A percentile compares a stretch with the other conserved stretches of the same genome.
These are phyloP conservation scores for Coemansia sp. DNA, from an alignment of 192 early-diverging fungal genomes.

Conservation along the genomic window DNA sequence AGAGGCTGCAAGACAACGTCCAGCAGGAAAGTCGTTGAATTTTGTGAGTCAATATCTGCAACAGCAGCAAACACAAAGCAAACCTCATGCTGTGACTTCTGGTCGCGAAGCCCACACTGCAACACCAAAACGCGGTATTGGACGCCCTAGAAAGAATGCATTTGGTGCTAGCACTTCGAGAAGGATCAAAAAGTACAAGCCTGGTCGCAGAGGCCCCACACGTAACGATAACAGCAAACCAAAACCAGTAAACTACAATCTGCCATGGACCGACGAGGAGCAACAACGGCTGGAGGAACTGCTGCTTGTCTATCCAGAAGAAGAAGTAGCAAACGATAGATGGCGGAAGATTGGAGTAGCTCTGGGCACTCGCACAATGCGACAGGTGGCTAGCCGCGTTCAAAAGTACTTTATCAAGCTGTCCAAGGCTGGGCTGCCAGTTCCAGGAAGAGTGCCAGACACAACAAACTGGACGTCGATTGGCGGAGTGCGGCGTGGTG, in stretches of 20 bases:
- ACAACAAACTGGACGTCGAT: constrained; percentile 42
- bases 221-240: constrained; percentile 26
- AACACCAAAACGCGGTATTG: constrained; percentile 10
- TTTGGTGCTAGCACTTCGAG: background rate
- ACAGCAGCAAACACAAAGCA: background rate
- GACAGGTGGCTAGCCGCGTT: constrained; percentile 73
- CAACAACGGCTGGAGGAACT: constrained; percentile 62
- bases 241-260: constrained; percentile 61
- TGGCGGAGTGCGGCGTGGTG: constrained; percentile 15
- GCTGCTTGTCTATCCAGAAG: constrained; percentile 66
- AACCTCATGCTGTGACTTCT: background rate
- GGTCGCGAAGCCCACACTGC: background rate
- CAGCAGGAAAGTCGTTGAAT: constrained; percentile 3
- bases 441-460: constrained; percentile 65
- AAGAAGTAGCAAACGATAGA: constrained; percentile 65
- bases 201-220: constrained; percentile 11
- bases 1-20: background rate
- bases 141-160: constrained; percentile 15
- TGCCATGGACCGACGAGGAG: constrained; percentile 72
- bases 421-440: constrained; percentile 67
- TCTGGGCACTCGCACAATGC: constrained; percentile 67
- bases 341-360: constrained; percentile 73
- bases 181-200: background rate
- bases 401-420: constrained; percentile 83
- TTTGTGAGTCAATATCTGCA: background rate